Evolutionary conservation across 352 stramenopile genomes (phyloP), one percentile per base, ranked within the genome.

Genomic region (Globisporangium heterothallicum): DNA sequence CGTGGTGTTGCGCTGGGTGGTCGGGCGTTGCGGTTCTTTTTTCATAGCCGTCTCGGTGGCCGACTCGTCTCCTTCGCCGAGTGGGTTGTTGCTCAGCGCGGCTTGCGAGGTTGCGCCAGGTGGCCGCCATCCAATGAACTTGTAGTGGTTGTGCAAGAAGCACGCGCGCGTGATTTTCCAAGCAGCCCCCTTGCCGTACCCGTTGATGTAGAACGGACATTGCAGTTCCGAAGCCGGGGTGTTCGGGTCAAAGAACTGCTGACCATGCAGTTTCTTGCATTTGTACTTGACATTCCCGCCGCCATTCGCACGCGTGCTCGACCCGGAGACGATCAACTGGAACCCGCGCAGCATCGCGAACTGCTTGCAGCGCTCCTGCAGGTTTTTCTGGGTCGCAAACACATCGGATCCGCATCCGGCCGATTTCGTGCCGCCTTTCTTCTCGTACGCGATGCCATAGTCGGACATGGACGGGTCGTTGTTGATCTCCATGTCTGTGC

Each of bases 111-210:
- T 38, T 38, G 32, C 32, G 59, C 52, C 21, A n/a, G 57, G 53
- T 12, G 66, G 50, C 2, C 74, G 65, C 61, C 72, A 80, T 44
- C 79, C 79, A 19, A 91, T 87, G 49, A 88, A 91, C 64, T 91
- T 91, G 72, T 87, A 87, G 65, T 91, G 80, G 65, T 91, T 91
- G 51, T 91, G 80, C 52, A 88, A 27, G 35, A 86, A 86, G 50
- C 75, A 87, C 18, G 73, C 80, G 16, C 75, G 66, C 35, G 80
- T 91, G 59, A 91, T 73, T 56, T 91, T 91, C 80, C 80, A 91
- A 5, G 61, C 52, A 1, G 56, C n/a, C 7, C 78, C 70, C 25
- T 78, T 78, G 42, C 77, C 80, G 58, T 82, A 91, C 48, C 77
- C 77, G 42, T 91, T 91, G 22, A 91, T 78, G 64, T 91, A 91